These are phyloP conservation scores for Friedmanniomyces simplex DNA, from an alignment of 495 filamentous ascomycete genomes.

Conservation along the genomic window DNA sequence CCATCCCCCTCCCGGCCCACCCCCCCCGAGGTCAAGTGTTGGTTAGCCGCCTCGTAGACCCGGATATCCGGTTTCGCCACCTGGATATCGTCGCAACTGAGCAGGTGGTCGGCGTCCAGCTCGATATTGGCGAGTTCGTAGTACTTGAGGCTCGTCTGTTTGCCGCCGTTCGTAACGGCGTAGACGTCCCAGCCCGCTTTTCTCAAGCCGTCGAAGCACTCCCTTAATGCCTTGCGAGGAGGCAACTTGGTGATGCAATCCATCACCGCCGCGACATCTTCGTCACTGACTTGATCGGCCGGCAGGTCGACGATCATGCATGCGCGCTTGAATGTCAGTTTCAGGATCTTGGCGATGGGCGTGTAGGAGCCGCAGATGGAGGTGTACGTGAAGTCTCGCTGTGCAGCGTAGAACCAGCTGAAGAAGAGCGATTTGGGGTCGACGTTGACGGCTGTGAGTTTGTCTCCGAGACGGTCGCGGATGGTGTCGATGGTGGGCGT, in stretches of 20 bases:
- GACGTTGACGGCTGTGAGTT: constrained; percentile 11
- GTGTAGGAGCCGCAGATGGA: constrained; percentile 11
- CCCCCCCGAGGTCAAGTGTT: constrained; percentile 6
- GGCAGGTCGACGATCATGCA: constrained; percentile 17
- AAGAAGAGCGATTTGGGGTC: constrained; percentile 19
- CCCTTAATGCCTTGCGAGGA: constrained; percentile 12
- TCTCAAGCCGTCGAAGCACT: constrained; percentile 15
- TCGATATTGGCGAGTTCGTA: constrained; percentile 17
- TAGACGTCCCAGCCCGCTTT: constrained; percentile 16
- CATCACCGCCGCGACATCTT: constrained; percentile 18
- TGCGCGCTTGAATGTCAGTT: constrained; percentile 13
- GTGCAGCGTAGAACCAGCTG: constrained; percentile 19
- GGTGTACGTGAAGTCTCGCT: constrained; percentile 19
- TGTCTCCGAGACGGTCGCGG: constrained; percentile 4
- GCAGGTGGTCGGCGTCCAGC: constrained; percentile 13
- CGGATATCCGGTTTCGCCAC: constrained; percentile 15
- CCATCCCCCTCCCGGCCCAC: constrained; percentile 2
- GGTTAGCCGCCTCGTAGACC: constrained; percentile 15
- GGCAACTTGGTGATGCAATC: constrained; percentile 1
- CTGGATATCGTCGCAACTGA: constrained; percentile 15
- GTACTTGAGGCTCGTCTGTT: constrained; percentile 18
- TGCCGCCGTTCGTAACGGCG: constrained; percentile 18
- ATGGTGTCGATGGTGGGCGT: constrained; percentile 10
- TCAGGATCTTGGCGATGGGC: constrained; percentile 15
- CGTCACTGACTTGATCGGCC: constrained; percentile 9